Conservation (phyloP, 78 protist genomes). For the Pelomyxa schiedti region DNA sequence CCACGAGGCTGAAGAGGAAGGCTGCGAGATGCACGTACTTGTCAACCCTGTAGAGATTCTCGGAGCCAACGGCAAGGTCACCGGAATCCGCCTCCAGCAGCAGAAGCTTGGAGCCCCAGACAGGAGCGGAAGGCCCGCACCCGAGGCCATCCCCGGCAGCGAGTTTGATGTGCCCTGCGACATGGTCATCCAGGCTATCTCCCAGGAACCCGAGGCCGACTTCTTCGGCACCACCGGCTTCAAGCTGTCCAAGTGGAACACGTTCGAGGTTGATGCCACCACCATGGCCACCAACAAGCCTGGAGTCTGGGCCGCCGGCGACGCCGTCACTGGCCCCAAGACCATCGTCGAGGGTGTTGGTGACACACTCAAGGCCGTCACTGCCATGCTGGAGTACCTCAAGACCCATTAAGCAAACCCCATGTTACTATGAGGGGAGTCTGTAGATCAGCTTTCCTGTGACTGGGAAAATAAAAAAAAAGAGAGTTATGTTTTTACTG, state of each 20-base stretch:
- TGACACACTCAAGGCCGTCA: background rate
- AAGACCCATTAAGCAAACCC: background rate
- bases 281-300: background rate
- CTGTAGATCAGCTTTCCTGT: no score
- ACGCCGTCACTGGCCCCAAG: conserved; percentile 1
- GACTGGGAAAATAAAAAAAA: no score
- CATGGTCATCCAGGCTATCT: background rate
- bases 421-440: no score
- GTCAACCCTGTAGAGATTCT: background rate
- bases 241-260: background rate
- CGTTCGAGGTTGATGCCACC: background rate
- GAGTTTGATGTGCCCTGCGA: background rate
- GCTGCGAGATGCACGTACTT: background rate
- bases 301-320: background rate
- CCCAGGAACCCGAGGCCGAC: background rate
- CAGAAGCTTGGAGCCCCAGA: background rate
- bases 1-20: background rate
- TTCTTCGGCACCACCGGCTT: background rate
- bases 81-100: background rate
- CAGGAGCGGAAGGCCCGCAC: background rate
- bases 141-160: conserved; percentile 1
- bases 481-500: no score
- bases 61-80: background rate
- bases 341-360: background rate
- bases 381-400: background rate